Conservation (phyloP, 2,329 filamentous ascomycete genomes). For the Penicillium brasilianum region DNA sequence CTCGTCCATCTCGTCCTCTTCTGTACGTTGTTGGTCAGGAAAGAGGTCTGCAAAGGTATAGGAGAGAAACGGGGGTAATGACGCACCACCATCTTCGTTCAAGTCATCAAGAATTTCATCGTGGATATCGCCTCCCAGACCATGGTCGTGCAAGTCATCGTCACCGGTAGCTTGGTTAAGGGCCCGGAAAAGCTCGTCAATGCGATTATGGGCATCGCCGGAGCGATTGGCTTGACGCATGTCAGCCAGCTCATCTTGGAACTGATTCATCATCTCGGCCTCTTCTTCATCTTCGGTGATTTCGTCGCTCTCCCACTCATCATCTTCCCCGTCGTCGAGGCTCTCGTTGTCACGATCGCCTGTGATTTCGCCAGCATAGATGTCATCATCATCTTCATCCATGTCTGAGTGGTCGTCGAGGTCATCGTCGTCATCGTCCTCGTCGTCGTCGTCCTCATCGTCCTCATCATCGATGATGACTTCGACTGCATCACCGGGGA, state of each 20-base stretch:
- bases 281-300: slow-evolving; percentile 54
- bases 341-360: slow-evolving; percentile 60
- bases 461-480: slow-evolving; percentile 81
- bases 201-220: slow-evolving; percentile 48
- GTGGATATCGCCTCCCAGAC: slow-evolving; percentile 55
- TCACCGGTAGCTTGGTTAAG: slow-evolving; percentile 49
- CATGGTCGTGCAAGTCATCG: slow-evolving; percentile 51
- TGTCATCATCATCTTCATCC: slow-evolving; percentile 51
- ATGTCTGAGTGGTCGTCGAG: slow-evolving; percentile 67
- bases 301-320: slow-evolving; percentile 57
- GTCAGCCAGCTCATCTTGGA: slow-evolving; percentile 49
- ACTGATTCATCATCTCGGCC: slow-evolving; percentile 51
- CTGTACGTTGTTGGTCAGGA: slow-evolving; percentile 51
- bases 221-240: slow-evolving; percentile 46
- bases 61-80: slow-evolving; percentile 21
- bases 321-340: slow-evolving; percentile 53
- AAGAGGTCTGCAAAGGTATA: neutral
- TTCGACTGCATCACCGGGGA: slow-evolving; percentile 72
- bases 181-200: slow-evolving; percentile 54
- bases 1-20: slow-evolving; percentile 61
- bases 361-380: slow-evolving; percentile 60
- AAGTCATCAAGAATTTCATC: slow-evolving; percentile 58
- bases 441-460: slow-evolving; percentile 67
- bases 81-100: slow-evolving; percentile 61
- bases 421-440: slow-evolving; percentile 63